phyloP scores from a whole-genome alignment of 306 rosid genomes.

The Begonia masoniana region DNA sequence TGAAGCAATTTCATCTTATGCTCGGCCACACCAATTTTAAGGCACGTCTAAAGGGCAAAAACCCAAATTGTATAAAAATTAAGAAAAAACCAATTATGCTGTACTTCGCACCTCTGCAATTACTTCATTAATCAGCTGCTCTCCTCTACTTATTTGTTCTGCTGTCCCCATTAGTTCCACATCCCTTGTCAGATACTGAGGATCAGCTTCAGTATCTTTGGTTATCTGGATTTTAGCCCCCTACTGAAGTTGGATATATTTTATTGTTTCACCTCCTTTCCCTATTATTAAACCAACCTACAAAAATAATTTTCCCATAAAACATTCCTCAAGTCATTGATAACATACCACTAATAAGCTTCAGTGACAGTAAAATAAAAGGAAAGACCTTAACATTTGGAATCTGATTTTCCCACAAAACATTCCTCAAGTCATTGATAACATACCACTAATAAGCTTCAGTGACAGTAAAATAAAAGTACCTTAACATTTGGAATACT shows the following conservation, averaged over 20 bases:
- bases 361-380: constrained; percentile 1
- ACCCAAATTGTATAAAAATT: too few species aligned
- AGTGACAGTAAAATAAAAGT: too few species aligned
- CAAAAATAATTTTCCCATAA: neutral
- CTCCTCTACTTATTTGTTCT: constrained; percentile 40
- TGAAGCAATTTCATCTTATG: too few species aligned
- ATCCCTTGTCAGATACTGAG: constrained; percentile 22
- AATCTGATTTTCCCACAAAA: too few species aligned
- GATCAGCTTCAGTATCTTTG: constrained; percentile 35
- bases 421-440: too few species aligned
- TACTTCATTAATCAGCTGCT: constrained; percentile 31
- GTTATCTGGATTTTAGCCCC: constrained; percentile 43
- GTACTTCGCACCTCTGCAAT: constrained; percentile 22
- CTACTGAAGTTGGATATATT: constrained; percentile 24
- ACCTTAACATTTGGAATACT: constrained; percentile 30
- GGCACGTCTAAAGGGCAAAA: too few species aligned
- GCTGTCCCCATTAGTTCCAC: constrained; percentile 33
- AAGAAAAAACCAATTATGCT: neutral
- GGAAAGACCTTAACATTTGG: constrained; percentile 26
- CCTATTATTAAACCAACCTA: constrained; percentile 41
- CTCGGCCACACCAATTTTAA: too few species aligned
- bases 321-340: neutral
- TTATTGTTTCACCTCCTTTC: constrained; percentile 34
- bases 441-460: too few species aligned
- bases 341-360: neutral